These are phyloP conservation scores for Colletotrichum gloeosporioides DNA, from an alignment of 2,329 filamentous ascomycete genomes.

Conservation along the genomic window DNA sequence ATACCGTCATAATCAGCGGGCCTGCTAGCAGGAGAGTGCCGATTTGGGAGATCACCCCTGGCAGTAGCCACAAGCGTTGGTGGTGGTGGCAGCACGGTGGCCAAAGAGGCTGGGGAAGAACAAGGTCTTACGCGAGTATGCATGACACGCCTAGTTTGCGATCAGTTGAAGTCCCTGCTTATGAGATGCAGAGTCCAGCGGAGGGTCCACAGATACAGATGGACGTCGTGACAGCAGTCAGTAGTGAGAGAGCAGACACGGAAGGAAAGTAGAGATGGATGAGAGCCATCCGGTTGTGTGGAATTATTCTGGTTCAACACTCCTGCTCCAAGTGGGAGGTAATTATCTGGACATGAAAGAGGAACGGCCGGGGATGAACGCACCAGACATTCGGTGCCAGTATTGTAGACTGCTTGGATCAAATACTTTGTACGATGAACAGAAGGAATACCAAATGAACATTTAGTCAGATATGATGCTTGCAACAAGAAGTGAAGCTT, in stretches of 20 bases:
- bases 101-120: slow-evolving; percentile 1
- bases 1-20: slow-evolving; percentile 1
- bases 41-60: background rate
- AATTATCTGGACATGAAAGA: too few species aligned
- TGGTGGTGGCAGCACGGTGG: slow-evolving; percentile 19
- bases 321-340: too few species aligned
- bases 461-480: rapidly evolving
- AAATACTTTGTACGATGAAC: too few species aligned
- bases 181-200: background rate
- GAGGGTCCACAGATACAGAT: slow-evolving; percentile 39
- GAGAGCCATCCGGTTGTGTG: too few species aligned
- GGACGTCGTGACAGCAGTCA: slow-evolving; percentile 47
- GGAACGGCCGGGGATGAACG: too few species aligned
- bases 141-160: background rate
- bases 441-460: rapidly evolving
- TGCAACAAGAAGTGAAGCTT: too few species aligned
- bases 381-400: too few species aligned
- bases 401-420: too few species aligned
- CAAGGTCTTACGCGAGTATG: background rate
- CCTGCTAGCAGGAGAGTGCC: background rate
- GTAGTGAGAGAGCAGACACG: slow-evolving; percentile 34
- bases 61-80: background rate
- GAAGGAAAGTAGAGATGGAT: background rate
- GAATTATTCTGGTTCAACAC: rapidly evolving
- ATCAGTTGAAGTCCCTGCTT: background rate